These are phyloP conservation scores for Macaranga tanarius DNA, from an alignment of 441 rosid genomes.

Conservation along the genomic window DNA sequence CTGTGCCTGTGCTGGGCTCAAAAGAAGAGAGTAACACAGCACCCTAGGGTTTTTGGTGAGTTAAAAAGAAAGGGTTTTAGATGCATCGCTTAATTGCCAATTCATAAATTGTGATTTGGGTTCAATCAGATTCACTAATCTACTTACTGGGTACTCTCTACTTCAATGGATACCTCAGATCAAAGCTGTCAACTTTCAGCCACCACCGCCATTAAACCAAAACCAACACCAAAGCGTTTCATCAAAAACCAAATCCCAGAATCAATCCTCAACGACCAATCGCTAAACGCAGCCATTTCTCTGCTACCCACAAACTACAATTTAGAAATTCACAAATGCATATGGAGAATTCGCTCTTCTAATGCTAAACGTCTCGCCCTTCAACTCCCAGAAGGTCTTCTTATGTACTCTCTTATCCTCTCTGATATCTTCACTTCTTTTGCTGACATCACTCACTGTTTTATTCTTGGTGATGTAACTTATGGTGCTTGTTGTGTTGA, in stretches of 20 bases:
- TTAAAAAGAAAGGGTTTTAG: no score
- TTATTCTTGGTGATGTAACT: slow-evolving; percentile 85
- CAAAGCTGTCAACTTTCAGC: neutral
- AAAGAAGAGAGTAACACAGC: no score
- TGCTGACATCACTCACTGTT: slow-evolving; percentile 63
- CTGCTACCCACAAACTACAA: slow-evolving; percentile 77
- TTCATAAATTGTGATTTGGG: no score
- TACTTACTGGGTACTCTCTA: neutral
- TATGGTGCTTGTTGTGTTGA: slow-evolving; percentile 95
- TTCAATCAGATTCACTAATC: no score
- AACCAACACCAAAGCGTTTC: slow-evolving; percentile 73
- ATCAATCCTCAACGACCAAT: slow-evolving; percentile 61
- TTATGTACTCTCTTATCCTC: slow-evolving; percentile 82
- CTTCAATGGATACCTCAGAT: neutral
- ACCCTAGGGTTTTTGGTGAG: no score
- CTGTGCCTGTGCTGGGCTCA: no score
- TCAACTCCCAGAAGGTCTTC: slow-evolving; percentile 89
- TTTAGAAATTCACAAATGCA: slow-evolving; percentile 84
- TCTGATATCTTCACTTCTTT: slow-evolving; percentile 80
- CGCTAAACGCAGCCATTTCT: slow-evolving; percentile 82
- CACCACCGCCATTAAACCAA: slow-evolving; percentile 14
- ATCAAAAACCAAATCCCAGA: slow-evolving; percentile 81
- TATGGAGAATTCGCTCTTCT: slow-evolving; percentile 64
- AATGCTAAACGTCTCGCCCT: slow-evolving; percentile 70
- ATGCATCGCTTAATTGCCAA: no score